Base-by-base conservation (phyloP, 2,329 filamentous ascomycete genomes). In the Ceratocystis smalleyi region DNA sequence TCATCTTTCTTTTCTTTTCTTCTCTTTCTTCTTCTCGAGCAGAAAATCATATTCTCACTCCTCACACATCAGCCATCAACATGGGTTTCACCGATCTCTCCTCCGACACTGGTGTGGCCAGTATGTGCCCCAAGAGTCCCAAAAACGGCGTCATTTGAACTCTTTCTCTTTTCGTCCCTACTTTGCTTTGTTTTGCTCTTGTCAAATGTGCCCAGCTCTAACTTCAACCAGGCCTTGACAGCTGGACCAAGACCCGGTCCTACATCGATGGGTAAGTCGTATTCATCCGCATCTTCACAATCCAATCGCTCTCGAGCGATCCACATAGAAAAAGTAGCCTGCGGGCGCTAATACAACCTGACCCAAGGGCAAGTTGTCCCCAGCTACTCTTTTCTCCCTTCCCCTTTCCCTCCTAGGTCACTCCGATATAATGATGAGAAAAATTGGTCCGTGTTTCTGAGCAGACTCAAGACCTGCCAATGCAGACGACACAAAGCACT, bases 371-470 rank as follows among this genome's bases (percentile, higher is more conserved):
- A 47, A 59, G 55, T 12, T 54, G 30, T 40, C 32, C 32, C 40
- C 61, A 54, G 32, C 30, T 24, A 61, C 59, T 61, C 43, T 43
- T 61, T 61, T 27, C 17, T 35, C 2, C 61, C 12, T 17, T 3
- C 27, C 30, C 15, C 40, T 24, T 54, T 24, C 35, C 7, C 49
- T 24, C 22, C 19, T 35, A 22, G 43, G 5, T 64, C 17, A 40
- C 40, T n/a, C 15, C 61, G 67, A 59, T 64, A 67, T 67, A 40
- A 61, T 68, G 88, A 91, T 91, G 88, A 91, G 81, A 87, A 81
- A 80, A 80, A 85, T 91, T 91, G 87, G 89, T 92, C 89, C 88
- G 88, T 92, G 88, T 94, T 92, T 85, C 89, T 83, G 87, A 92
- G 86, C 85, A 85, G 87, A 83, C 82, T 90, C 88, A 92, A 92